Percentiles rank a stretch among this genome's conserved stretches.
Conservation (phyloP, 345 rosid species). For the Lepidium africanum region DNA sequence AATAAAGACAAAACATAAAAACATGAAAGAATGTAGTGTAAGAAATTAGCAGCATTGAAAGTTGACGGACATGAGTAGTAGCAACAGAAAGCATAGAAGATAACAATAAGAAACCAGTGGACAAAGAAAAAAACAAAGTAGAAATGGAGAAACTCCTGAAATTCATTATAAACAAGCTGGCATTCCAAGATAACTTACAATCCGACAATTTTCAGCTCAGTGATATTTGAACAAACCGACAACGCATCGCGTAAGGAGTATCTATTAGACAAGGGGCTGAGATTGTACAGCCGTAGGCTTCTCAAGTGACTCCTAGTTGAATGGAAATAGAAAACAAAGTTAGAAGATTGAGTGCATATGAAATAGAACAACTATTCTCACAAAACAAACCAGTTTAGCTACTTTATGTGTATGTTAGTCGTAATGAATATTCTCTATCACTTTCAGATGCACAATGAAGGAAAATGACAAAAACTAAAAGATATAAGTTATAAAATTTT, state of each 20-base stretch:
- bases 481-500: neutral
- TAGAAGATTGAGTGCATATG: neutral
- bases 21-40: neutral
- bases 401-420: neutral
- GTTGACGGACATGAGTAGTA: neutral
- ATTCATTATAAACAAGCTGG: neutral
- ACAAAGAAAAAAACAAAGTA: neutral
- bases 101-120: neutral
- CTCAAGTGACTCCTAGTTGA: slow-evolving; percentile 46
- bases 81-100: neutral
- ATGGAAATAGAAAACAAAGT: neutral
- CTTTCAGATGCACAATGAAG: neutral
- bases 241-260: slow-evolving; percentile 44
- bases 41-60: neutral
- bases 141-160: neutral
- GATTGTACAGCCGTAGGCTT: slow-evolving; percentile 59
- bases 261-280: neutral
- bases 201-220: slow-evolving; percentile 74
- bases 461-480: neutral
- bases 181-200: slow-evolving; percentile 49
- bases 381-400: neutral
- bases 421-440: neutral
- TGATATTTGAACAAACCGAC: slow-evolving; percentile 51
- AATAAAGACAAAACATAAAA: neutral
- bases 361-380: neutral